A percentile compares a stretch with the other conserved stretches of the same genome.
phyloP scores from a whole-genome alignment of 2,329 filamentous ascomycete genomes.

The Penicillium sp. region DNA sequence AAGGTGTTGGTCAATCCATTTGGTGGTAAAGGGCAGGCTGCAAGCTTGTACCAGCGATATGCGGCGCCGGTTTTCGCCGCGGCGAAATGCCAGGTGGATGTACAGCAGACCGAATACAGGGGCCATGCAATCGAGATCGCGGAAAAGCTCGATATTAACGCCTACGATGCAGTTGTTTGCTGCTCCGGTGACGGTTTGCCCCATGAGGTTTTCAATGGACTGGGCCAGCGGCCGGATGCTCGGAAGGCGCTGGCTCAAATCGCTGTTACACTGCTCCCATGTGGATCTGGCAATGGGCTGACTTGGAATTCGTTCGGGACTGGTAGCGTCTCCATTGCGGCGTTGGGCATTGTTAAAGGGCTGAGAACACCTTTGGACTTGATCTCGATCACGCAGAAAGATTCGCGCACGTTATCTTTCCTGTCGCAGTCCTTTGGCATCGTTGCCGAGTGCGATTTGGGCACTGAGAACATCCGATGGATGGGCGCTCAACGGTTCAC shows the following conservation, averaged over 20 bases:
- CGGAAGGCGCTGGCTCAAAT: conserved; percentile 68
- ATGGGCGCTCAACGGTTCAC: conserved; percentile 85
- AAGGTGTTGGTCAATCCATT: conserved; percentile 90
- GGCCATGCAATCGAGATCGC: conserved; percentile 78
- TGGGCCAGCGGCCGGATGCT: conserved; percentile 73
- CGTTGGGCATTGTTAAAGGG: conserved; percentile 82
- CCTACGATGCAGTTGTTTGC: conserved; percentile 79
- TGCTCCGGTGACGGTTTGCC: conserved; percentile 90
- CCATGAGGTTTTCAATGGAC: conserved; percentile 91
- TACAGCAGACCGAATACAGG: conserved; percentile 64
- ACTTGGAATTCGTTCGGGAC: conserved; percentile 85
- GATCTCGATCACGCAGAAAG: conserved; percentile 79
- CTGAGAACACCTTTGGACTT: conserved; percentile 79
- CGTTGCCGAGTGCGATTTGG: conserved; percentile 83
- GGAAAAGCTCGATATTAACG: conserved; percentile 69
- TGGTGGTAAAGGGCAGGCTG: conserved; percentile 74
- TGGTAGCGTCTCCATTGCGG: conserved; percentile 67
- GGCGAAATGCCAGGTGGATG: conserved; percentile 71
- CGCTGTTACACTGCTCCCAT: conserved; percentile 82
- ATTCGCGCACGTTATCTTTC: conserved; percentile 73
- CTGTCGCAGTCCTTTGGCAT: conserved; percentile 87
- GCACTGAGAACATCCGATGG: conserved; percentile 87
- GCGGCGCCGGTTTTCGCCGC: conserved; percentile 80
- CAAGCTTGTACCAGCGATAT: conserved; percentile 67
- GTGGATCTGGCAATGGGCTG: conserved; percentile 92